Evolutionary conservation across 2,329 filamentous ascomycete genomes (phyloP), one percentile per base, ranked within the genome.

Genomic region (Aspergillus fumigatiaffinis): DNA sequence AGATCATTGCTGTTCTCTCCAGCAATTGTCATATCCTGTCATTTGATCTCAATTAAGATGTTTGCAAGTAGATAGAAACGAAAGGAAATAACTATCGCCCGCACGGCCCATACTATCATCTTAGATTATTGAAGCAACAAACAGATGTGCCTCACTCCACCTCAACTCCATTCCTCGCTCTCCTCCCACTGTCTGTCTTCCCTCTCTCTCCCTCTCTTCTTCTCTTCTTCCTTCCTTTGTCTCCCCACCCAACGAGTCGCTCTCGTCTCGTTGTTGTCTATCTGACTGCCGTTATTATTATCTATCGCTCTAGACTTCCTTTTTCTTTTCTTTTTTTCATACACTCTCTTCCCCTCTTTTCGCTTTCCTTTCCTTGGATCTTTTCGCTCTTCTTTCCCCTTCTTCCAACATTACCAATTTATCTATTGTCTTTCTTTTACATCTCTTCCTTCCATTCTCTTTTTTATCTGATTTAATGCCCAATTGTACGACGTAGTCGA

Each of bases 211-310:
- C 53, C 57, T 54, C 61, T 58, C 63, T 62, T 64, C 63, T 62
- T 64, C 32, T 64, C 51, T 56, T 67, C 63, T 64, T 64, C 66
- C 62, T 55, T 65, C 57, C 67, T 64, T 66, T 67, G 68, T 69
- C 69, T 69, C 63, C 69, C 70, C 69, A 66, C 70, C 66, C 66
- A 66, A 65, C 66, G 67, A 71, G 68, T 68, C 66, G 62, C 50
- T 61, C 54, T 57, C 61, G 60, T 63, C 63, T 68, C 59, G 58
- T 83, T 83, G 68, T 79, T 47, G 44, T 47, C 44, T 6, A 17
- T 26, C 23, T 23, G 1, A 23, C 12, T 23, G 42, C 21, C 20
- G 23, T 55, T 65, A 56, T 56, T 57, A 28, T 59, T 51, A 53
- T 51, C 50, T 47, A 49, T 57, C 53, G n/a, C 48, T 52, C 29